These are phyloP conservation scores for Starmerella asiatica DNA, from an alignment of 805 yeast species.

Conservation along the genomic window DNA sequence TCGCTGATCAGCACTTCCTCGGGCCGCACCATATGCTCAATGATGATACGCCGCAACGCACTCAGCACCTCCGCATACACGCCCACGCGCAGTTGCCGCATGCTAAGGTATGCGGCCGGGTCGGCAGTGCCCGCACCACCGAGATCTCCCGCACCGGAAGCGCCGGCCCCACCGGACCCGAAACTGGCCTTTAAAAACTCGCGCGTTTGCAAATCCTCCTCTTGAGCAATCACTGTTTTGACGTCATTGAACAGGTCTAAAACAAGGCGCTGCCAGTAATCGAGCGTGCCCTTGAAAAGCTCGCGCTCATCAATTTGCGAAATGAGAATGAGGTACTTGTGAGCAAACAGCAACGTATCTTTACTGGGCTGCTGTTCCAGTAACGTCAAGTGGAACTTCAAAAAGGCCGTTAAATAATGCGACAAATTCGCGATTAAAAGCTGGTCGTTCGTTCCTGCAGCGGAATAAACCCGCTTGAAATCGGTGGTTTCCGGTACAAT, in stretches of 20 bases:
- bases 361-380: slow-evolving; percentile 37
- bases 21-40: slow-evolving; percentile 96
- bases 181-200: slow-evolving; percentile 28
- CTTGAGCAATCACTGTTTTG: slow-evolving; percentile 60
- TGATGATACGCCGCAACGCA: slow-evolving; percentile 77
- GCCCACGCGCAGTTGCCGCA: slow-evolving; percentile 53
- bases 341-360: slow-evolving; percentile 55
- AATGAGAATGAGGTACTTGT: slow-evolving; percentile 66
- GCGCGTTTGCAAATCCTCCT: slow-evolving; percentile 65
- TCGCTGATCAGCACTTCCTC: slow-evolving; percentile 95
- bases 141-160: slow-evolving; percentile 25
- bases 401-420: slow-evolving; percentile 75
- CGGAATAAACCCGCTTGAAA: slow-evolving; percentile 54
- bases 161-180: slow-evolving; percentile 28
- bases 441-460: slow-evolving; percentile 73
- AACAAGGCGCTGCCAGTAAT: slow-evolving; percentile 88
- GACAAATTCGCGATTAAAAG: slow-evolving; percentile 91
- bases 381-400: slow-evolving; percentile 58
- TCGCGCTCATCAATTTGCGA: slow-evolving; percentile 92
- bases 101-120: slow-evolving; percentile 29
- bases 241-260: slow-evolving; percentile 70
- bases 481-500: slow-evolving; percentile 66
- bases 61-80: slow-evolving; percentile 67
- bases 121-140: slow-evolving; percentile 67
- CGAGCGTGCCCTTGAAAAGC: slow-evolving; percentile 85